Evolutionary conservation across 345 rosid species (phyloP), one percentile per base, ranked within the genome.

Genomic region (Citrus glauca): DNA sequence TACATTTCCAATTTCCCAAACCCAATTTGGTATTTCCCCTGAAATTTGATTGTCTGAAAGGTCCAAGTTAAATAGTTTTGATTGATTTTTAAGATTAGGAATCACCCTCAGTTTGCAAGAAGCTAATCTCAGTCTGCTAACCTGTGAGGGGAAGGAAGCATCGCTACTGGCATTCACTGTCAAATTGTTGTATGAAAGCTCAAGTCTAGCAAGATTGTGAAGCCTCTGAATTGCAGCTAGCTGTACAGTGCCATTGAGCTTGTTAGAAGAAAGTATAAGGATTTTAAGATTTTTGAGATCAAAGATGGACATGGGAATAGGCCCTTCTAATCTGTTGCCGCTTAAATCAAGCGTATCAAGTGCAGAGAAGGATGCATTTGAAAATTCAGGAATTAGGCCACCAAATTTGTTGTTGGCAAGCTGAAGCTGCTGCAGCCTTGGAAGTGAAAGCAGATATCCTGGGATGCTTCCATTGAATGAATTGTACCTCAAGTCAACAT

Each of bases 21-120:
- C 79, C 94, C 91, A 91, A 2, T 22, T 7, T 0, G 91, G 94
- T 38, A 88, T 73, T 42, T 5, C 5, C 22, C 91, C 92, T 16
- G 0, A 11, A 53, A 89, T 89, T 0, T 33, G 25, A 79, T 91
- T 91, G 30, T 14, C 11, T 2, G 93, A 89, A 73, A 89, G 91
- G 70, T 91, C 92, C 22, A 91, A 76, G n/a, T 0, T 0, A 13
- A 0, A 0, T 11, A 91, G 25, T 0, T 0, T 66, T 28, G 63
- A 32, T 28, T 80, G 90, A 73, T n/a, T 61, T 14, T 72, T 75
- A 9, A 91, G 66, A 7, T 80, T 53, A 0, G 94, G 94, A 20
- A 91, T 77, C 20, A 2, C 11, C 0, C 1, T 72, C n/a, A 89
- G 40, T 2, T 84, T 85, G 82, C 94, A 88, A 11, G 90, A 85